A percentile compares a stretch with the other conserved stretches of the same genome.
Conservation (phyloP, 495 filamentous ascomycete genomes). For the Daldinia loculata region DNA sequence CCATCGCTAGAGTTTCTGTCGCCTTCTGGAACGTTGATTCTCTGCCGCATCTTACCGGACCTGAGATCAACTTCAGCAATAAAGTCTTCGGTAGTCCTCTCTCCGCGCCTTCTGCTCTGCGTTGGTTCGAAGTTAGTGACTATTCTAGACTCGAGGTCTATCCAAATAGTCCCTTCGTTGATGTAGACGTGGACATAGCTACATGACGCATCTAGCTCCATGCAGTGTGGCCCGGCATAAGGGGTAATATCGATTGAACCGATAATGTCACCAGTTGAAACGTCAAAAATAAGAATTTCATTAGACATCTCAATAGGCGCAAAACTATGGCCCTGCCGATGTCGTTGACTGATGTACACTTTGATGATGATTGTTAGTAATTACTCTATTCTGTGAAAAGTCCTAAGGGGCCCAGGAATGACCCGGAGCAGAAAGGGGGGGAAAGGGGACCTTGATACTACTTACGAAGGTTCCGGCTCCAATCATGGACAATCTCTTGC, state of each 20-base stretch:
- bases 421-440: neutral
- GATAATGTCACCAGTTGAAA: slow-evolving; percentile 28
- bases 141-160: slow-evolving; percentile 32
- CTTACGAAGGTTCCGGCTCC: slow-evolving; percentile 28
- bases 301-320: slow-evolving; percentile 39
- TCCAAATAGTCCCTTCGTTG: slow-evolving; percentile 36
- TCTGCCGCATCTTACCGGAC: slow-evolving; percentile 41
- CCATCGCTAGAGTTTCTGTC: slow-evolving; percentile 35
- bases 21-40: slow-evolving; percentile 39
- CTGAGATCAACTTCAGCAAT: slow-evolving; percentile 40
- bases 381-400: no score
- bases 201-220: slow-evolving; percentile 35
- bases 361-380: neutral
- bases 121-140: slow-evolving; percentile 36
- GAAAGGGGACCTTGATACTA: neutral
- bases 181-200: slow-evolving; percentile 39
- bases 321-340: slow-evolving; percentile 35
- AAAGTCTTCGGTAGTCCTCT: slow-evolving; percentile 36
- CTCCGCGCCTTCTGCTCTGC: slow-evolving; percentile 18
- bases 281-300: slow-evolving; percentile 35
- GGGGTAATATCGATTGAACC: slow-evolving; percentile 37
- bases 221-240: slow-evolving; percentile 38
- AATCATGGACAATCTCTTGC: slow-evolving; percentile 41
- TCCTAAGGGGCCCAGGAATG: neutral
- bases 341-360: slow-evolving; percentile 40